Conservation (phyloP, 176 grass and related monocot genomes). For the Pontederia paniculata region DNA sequence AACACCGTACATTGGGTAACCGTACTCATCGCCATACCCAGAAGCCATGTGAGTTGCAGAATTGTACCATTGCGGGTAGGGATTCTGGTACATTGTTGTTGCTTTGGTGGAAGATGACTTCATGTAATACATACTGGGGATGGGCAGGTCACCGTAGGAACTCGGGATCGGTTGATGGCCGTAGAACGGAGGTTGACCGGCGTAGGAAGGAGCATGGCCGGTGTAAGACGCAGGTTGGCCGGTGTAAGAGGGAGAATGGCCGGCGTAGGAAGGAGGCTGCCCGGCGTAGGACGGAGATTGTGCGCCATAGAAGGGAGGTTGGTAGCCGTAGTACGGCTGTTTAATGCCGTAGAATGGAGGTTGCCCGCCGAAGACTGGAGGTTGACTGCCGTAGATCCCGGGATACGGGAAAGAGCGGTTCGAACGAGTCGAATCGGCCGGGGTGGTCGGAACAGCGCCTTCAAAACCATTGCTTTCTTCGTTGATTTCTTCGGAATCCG, state of each 20-base stretch:
- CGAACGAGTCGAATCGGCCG: slow-evolving; percentile 23
- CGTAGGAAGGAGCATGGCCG: too few relatives aligned
- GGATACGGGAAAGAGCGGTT: slow-evolving; percentile 9
- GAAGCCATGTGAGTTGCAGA: slow-evolving; percentile 18
- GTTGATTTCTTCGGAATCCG: slow-evolving; percentile 1
- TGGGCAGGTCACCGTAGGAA: neutral
- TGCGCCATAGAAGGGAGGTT: too few relatives aligned
- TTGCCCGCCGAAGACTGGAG: neutral
- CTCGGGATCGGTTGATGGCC: too few relatives aligned
- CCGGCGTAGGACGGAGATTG: too few relatives aligned
- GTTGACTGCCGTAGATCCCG: neutral
- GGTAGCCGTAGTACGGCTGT: neutral
- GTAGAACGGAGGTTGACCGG: slow-evolving; percentile 22
- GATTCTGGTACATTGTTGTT: slow-evolving; percentile 65
- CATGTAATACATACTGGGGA: slow-evolving; percentile 66
- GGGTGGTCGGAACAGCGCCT: slow-evolving; percentile 6
- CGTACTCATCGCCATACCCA: slow-evolving; percentile 39
- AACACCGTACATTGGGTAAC: slow-evolving; percentile 39
- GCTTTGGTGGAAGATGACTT: slow-evolving; percentile 34
- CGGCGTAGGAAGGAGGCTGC: neutral
- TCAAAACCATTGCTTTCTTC: slow-evolving; percentile 1
- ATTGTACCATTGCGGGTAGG: slow-evolving; percentile 33
- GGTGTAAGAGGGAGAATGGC: too few relatives aligned
- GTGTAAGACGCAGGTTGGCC: too few relatives aligned
- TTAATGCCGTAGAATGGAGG: too few relatives aligned